A percentile compares a stretch with the other conserved stretches of the same genome.
These are phyloP conservation scores for Ramularia endophylla DNA, from an alignment of 2,329 filamentous ascomycete genomes.

Conservation along the genomic window DNA sequence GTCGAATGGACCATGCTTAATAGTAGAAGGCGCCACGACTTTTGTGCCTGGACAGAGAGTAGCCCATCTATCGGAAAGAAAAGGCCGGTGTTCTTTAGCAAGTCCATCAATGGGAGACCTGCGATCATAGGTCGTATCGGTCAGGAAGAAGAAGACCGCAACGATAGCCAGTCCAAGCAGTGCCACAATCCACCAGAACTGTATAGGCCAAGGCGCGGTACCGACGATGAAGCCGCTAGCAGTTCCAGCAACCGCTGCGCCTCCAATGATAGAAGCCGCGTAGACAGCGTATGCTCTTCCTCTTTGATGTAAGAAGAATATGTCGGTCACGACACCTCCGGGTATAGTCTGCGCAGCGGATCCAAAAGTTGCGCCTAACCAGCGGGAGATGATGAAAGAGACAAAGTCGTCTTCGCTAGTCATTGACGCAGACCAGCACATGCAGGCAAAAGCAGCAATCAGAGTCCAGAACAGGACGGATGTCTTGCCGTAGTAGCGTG, in stretches of 20 bases:
- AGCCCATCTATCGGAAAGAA: slow-evolving; percentile 18
- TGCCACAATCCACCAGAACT: slow-evolving; percentile 5
- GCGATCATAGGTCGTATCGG: no score
- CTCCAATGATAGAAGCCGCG: slow-evolving; percentile 2
- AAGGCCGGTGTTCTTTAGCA: neutral
- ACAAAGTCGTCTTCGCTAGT: slow-evolving; percentile 3
- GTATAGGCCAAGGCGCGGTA: slow-evolving; percentile 1
- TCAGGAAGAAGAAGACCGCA: neutral
- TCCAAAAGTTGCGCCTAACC: slow-evolving; percentile 5
- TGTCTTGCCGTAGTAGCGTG: neutral
- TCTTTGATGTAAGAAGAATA: slow-evolving; percentile 9
- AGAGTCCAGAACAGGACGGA: slow-evolving; percentile 4
- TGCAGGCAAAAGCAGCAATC: neutral
- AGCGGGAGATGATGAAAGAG: slow-evolving; percentile 5
- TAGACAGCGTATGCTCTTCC: slow-evolving; percentile 4
- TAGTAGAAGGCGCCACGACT: slow-evolving; percentile 10
- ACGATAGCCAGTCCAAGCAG: slow-evolving; percentile 1
- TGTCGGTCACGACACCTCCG: slow-evolving; percentile 4
- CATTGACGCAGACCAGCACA: slow-evolving; percentile 5
- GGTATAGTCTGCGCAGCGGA: slow-evolving; percentile 1
- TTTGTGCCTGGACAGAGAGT: slow-evolving; percentile 28
- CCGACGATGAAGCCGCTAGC: slow-evolving; percentile 3
- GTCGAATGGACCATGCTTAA: slow-evolving; percentile 15
- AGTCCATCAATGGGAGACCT: no score
- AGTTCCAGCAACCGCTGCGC: slow-evolving; percentile 2